phyloP scores from a whole-genome alignment of 345 rosid species.

The Microthlaspi erraticum region DNA sequence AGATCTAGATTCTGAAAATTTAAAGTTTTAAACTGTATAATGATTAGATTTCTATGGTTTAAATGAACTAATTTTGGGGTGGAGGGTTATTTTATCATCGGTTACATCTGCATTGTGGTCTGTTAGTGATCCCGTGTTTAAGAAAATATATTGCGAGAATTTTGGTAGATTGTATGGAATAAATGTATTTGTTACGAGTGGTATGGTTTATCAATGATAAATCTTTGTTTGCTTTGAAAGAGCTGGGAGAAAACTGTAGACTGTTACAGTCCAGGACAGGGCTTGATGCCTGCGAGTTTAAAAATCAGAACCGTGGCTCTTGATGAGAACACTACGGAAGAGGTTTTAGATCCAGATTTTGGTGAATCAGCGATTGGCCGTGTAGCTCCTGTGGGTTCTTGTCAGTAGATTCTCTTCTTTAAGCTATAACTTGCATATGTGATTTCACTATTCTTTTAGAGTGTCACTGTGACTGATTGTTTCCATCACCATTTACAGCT shows the following conservation, averaged over 20 bases:
- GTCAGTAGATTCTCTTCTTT: slow-evolving; percentile 48
- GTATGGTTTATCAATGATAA: too few relatives aligned
- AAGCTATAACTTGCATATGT: too few relatives aligned
- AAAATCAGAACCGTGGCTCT: slow-evolving; percentile 75
- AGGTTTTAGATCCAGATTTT: slow-evolving; percentile 90
- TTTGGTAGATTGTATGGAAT: too few relatives aligned
- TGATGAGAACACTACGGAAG: slow-evolving; percentile 69
- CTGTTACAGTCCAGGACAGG: slow-evolving; percentile 94
- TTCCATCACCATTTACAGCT: slow-evolving; percentile 49
- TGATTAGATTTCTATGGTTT: background rate
- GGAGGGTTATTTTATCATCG: too few relatives aligned
- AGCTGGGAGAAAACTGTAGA: slow-evolving; percentile 98
- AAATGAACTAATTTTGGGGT: background rate
- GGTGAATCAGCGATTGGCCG: slow-evolving; percentile 96
- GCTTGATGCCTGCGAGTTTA: slow-evolving; percentile 94
- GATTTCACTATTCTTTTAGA: background rate
- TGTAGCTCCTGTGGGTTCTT: slow-evolving; percentile 94
- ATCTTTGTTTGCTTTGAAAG: slow-evolving; percentile 44
- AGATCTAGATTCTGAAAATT: background rate
- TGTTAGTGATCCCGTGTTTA: too few relatives aligned
- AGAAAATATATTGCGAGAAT: too few relatives aligned
- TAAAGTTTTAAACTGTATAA: background rate
- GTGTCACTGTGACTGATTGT: background rate
- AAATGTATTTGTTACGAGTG: too few relatives aligned
- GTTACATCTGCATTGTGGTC: too few relatives aligned